phyloP scores from a whole-genome alignment of 2,329 filamentous ascomycete genomes.

The Clarireedia hainanense region DNA sequence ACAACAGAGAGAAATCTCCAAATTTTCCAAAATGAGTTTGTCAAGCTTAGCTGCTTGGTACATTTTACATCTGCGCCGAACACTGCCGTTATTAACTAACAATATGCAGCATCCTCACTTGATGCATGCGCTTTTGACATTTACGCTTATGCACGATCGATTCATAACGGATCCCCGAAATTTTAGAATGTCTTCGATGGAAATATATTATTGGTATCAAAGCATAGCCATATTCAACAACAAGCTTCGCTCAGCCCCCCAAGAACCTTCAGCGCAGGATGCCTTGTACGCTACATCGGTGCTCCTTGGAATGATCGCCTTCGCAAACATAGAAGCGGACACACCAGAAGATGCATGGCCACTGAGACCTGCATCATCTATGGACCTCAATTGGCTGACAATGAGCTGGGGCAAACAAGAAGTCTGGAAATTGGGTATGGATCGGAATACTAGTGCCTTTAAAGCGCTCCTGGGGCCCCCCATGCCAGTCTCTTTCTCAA shows the following conservation, averaged over 20 bases:
- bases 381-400: constrained; percentile 50
- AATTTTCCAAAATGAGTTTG: constrained; percentile 31
- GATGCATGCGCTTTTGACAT: constrained; percentile 44
- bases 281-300: constrained; percentile 40
- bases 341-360: constrained; percentile 47
- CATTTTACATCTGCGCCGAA: constrained; percentile 9
- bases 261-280: constrained; percentile 36
- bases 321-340: constrained; percentile 37
- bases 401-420: constrained; percentile 48
- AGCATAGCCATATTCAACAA: constrained; percentile 40
- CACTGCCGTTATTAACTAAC: background rate
- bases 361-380: constrained; percentile 34
- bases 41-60: constrained; percentile 35
- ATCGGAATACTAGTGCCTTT: background rate
- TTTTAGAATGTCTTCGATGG: constrained; percentile 27
- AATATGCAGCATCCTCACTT: constrained; percentile 28
- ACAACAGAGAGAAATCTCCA: constrained; percentile 28
- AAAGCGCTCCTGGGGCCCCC: background rate
- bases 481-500: background rate
- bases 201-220: constrained; percentile 40
- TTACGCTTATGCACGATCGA: constrained; percentile 47
- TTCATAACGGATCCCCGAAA: constrained; percentile 21
- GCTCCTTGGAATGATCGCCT: constrained; percentile 38
- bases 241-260: constrained; percentile 31
- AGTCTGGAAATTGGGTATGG: constrained; percentile 35